These are phyloP conservation scores for Dillenia suffruticosa DNA, from an alignment of 164 flowering plant species.

Conservation along the genomic window DNA sequence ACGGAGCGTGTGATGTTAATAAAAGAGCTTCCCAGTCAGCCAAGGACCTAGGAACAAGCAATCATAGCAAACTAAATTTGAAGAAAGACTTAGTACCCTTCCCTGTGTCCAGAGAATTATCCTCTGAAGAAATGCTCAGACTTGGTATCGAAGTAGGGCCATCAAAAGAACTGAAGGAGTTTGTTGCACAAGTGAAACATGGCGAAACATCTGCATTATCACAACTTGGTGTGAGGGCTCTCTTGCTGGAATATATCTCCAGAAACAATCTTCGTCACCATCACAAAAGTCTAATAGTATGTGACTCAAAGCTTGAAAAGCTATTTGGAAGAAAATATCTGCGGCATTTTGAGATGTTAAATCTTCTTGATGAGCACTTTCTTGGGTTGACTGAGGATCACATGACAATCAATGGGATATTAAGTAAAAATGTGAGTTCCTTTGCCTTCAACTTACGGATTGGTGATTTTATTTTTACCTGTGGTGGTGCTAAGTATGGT, in stretches of 20 bases:
- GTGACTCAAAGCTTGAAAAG: conserved; percentile 74
- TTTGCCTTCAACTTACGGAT: no score
- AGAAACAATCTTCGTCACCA: conserved; percentile 89
- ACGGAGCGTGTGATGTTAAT: conserved; percentile 28
- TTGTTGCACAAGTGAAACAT: conserved; percentile 82
- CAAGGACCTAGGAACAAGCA: conserved; percentile 32
- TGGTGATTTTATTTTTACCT: no score
- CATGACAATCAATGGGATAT: no score
- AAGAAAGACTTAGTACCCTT: conserved; percentile 43
- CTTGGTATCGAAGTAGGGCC: conserved; percentile 65
- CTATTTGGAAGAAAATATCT: conserved; percentile 83
- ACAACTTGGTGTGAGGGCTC: conserved; percentile 80
- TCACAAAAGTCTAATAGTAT: conserved; percentile 80
- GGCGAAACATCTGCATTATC: conserved; percentile 70
- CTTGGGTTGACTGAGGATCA: conserved; percentile 4
- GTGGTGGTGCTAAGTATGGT: no score
- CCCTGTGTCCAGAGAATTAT: conserved; percentile 24
- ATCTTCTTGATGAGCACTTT: conserved; percentile 87
- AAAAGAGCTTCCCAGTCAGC: conserved; percentile 43
- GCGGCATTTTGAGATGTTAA: conserved; percentile 97
- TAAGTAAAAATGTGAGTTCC: no score
- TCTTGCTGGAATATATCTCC: conserved; percentile 79
- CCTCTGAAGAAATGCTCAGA: conserved; percentile 18
- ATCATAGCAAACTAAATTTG: conserved; percentile 42
- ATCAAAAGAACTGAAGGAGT: conserved; percentile 83